Percentiles rank a stretch among this genome's conserved stretches.
Evolutionary conservation across 371 early-diverging fungal species (phyloP).

Genomic region (Chytridium lagenaria): DNA sequence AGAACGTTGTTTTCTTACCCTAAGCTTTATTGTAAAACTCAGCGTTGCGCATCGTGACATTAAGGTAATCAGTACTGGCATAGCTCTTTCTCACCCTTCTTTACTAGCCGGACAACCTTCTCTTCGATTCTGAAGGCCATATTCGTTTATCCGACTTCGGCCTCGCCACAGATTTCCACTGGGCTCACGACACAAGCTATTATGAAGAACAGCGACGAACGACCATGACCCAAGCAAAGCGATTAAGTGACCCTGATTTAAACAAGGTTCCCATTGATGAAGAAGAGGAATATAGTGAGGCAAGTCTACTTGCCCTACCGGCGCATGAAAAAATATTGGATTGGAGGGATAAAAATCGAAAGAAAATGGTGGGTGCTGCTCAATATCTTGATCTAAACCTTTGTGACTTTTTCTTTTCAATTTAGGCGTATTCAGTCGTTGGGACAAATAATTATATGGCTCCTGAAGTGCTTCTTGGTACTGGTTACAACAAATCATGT

Average conservation of each 20-base stretch:
- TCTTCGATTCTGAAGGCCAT: constrained; percentile 92
- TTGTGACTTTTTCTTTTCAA: constrained; percentile 2
- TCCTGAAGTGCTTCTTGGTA: constrained; percentile 70
- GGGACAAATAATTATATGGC: constrained; percentile 90
- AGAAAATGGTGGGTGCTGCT: constrained; percentile 44
- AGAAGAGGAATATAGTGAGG: not conserved
- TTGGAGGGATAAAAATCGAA: constrained; percentile 64
- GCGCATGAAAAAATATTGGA: constrained; percentile 62
- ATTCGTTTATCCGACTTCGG: constrained; percentile 99
- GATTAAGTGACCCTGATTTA: constrained; percentile 4
- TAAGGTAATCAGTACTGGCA: constrained; percentile 31
- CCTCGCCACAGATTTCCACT: constrained; percentile 82
- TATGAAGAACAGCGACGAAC: constrained; percentile 59
- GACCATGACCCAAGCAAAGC: constrained; percentile 49
- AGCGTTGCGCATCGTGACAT: constrained; percentile 48
- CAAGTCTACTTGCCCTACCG: constrained; percentile 32
- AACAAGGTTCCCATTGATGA: not conserved
- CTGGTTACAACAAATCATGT: constrained; percentile 67
- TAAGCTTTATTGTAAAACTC: not conserved
- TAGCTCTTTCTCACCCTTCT: constrained; percentile 14
- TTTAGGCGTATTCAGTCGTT: constrained; percentile 68
- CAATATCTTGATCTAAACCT: not conserved
- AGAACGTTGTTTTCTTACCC: constrained; percentile 28
- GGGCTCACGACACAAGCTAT: constrained; percentile 63
- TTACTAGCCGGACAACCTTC: constrained; percentile 64